phyloP scores from a whole-genome alignment of 768 basidiomycete species.

The Hygrophorus pudorinus region DNA sequence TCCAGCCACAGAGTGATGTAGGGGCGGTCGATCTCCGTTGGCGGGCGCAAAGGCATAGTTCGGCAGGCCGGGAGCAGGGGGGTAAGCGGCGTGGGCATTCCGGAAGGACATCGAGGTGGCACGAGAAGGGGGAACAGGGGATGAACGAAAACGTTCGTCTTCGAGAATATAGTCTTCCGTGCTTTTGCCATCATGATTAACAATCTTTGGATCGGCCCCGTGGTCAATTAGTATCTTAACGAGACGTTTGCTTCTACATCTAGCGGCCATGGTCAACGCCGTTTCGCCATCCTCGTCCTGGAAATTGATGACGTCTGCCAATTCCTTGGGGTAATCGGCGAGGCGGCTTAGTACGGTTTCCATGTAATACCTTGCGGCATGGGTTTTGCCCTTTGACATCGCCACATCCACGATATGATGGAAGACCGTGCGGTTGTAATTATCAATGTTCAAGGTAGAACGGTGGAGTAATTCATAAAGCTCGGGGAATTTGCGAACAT shows the following conservation, averaged over 20 bases:
- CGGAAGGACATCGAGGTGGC: constrained; percentile 61
- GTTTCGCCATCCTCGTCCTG: constrained; percentile 99
- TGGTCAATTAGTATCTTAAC: constrained; percentile 95
- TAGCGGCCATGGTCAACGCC: constrained; percentile 90
- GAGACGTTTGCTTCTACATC: constrained; percentile 89
- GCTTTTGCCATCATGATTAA: constrained; percentile 91
- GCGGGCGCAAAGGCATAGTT: constrained; percentile 35
- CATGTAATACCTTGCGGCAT: constrained; percentile 98
- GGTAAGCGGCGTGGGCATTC: constrained; percentile 53
- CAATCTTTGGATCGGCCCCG: constrained; percentile 90
- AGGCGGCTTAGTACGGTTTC: constrained; percentile 85
- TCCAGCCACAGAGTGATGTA: constrained; percentile 79
- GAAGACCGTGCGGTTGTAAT: constrained; percentile 93
- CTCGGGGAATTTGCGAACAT: constrained; percentile 97
- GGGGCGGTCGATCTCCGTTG: constrained; percentile 55
- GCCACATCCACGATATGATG: constrained; percentile 98
- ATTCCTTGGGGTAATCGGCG: constrained; percentile 87
- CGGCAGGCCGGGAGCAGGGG: constrained; percentile 31
- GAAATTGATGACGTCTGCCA: constrained; percentile 97
- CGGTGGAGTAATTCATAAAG: constrained; percentile 93
- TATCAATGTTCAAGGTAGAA: constrained; percentile 98
- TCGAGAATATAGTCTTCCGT: constrained; percentile 99
- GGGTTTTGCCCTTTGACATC: constrained; percentile 94
- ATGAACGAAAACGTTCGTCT: constrained; percentile 93
- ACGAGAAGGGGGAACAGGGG: constrained; percentile 71